Conservation (phyloP, 768 basidiomycete genomes). For the Lyophyllum atratum region DNA sequence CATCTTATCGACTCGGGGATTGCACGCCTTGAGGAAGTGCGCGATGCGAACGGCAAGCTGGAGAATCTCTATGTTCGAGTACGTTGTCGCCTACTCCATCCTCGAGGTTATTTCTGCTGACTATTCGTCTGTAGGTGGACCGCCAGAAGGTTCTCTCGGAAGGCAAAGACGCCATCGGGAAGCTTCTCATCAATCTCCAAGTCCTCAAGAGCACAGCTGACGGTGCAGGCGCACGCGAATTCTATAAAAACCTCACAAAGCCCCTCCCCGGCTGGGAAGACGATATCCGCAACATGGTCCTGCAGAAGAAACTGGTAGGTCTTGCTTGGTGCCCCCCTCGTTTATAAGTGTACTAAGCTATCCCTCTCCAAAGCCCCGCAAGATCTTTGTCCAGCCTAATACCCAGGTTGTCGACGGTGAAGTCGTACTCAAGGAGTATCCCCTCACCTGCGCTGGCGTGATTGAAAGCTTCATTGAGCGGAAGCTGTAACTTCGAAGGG, state of each 20-base stretch:
- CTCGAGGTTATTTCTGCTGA: background rate
- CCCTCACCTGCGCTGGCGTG: conserved; percentile 68
- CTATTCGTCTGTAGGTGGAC: conserved; percentile 55
- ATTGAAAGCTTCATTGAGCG: conserved; percentile 86
- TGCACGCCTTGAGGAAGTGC: conserved; percentile 69
- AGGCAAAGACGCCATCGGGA: conserved; percentile 69
- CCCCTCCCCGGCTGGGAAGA: conserved; percentile 73
- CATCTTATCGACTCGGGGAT: conserved; percentile 74
- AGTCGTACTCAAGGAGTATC: conserved; percentile 79
- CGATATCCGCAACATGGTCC: conserved; percentile 74
- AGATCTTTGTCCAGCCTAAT: conserved; percentile 84
- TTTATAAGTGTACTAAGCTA: conserved; percentile 1
- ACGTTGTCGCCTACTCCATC: conserved; percentile 21
- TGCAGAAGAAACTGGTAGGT: conserved; percentile 76
- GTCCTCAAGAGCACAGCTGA: conserved; percentile 87
- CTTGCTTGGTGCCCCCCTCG: background rate
- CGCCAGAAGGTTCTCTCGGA: conserved; percentile 63
- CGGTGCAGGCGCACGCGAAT: conserved; percentile 74
- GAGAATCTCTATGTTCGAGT: conserved; percentile 73
- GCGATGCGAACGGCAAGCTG: conserved; percentile 54
- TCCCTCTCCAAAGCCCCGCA: conserved; percentile 63
- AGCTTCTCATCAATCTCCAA: conserved; percentile 78
- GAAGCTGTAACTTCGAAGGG: conserved; percentile 35
- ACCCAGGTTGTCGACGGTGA: conserved; percentile 67
- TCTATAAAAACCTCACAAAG: conserved; percentile 78